Conservation (phyloP, 78 protist genomes). For the Reticulomyxa filosa region DNA sequence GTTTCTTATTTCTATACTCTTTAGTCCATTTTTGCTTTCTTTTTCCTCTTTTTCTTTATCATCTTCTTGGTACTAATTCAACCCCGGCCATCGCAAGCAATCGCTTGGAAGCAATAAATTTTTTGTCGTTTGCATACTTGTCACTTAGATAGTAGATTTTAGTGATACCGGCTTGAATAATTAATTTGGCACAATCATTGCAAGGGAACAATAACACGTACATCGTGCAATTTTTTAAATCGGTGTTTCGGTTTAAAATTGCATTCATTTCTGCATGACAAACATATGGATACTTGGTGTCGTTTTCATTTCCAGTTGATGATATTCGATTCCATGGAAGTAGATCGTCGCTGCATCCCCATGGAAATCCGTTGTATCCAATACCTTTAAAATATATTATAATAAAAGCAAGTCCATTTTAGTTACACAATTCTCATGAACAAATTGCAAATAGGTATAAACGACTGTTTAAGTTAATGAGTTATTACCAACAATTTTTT, state of each 20-base stretch:
- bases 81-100: conserved; percentile 36
- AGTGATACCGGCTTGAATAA: conserved; percentile 21
- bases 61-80: too few relatives aligned
- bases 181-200: conserved; percentile 48
- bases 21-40: too few relatives aligned
- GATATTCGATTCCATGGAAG: conserved; percentile 17
- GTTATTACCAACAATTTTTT: conserved; percentile 43
- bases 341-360: conserved; percentile 40
- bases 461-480: too few relatives aligned
- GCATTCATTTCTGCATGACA: conserved; percentile 54
- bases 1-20: too few relatives aligned
- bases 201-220: conserved; percentile 44
- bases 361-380: conserved; percentile 57
- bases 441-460: too few relatives aligned
- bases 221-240: background rate
- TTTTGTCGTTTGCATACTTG: conserved; percentile 24
- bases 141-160: background rate
- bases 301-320: background rate
- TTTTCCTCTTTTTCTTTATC: too few relatives aligned
- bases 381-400: too few relatives aligned
- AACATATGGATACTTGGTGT: conserved; percentile 48
- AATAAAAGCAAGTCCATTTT: too few relatives aligned
- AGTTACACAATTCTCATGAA: too few relatives aligned
- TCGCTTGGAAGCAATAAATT: conserved; percentile 20
- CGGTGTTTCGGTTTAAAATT: conserved; percentile 33